Percentiles rank a stretch among this genome's conserved stretches.
phyloP scores from a whole-genome alignment of 2,329 filamentous ascomycete species.

The Diaporthe vexans region DNA sequence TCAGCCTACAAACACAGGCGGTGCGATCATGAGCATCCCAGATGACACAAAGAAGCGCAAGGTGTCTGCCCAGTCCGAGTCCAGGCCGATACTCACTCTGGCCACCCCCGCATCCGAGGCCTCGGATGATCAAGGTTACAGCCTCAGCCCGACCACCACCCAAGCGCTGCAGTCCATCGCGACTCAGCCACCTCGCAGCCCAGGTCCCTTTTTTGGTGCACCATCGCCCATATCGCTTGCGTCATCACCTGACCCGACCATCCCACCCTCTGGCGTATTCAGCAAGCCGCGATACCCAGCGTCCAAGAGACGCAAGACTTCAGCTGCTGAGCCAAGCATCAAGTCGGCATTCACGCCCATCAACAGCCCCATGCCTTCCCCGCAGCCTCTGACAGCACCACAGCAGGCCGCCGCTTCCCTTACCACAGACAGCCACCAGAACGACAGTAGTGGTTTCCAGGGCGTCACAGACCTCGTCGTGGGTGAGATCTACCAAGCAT shows the following conservation, averaged over 20 bases:
- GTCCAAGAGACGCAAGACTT: not conserved
- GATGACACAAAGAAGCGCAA: no score
- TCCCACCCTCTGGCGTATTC: not conserved
- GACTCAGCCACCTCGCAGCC: no score
- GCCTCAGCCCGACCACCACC: no score
- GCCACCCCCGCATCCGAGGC: not conserved
- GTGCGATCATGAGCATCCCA: no score
- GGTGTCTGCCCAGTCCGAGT: not conserved
- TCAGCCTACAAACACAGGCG: not conserved
- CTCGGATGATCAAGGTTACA: not conserved
- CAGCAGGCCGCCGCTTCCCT: no score
- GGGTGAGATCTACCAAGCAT: conserved; percentile 38
- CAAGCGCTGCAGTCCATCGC: not conserved
- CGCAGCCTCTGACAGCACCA: not conserved
- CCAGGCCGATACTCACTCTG: not conserved
- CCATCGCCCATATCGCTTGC: not conserved
- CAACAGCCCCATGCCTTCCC: not conserved
- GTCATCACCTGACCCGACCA: not conserved
- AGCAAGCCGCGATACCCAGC: not conserved
- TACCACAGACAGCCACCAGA: not conserved
- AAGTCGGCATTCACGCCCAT: not conserved
- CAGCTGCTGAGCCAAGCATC: not conserved
- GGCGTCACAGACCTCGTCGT: conserved; percentile 5
- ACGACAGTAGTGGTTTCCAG: not conserved
- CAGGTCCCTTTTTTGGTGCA: not conserved